Base-by-base conservation (phyloP, 2,329 filamentous ascomycete genomes). In the Thielaviopsis punctulata region DNA sequence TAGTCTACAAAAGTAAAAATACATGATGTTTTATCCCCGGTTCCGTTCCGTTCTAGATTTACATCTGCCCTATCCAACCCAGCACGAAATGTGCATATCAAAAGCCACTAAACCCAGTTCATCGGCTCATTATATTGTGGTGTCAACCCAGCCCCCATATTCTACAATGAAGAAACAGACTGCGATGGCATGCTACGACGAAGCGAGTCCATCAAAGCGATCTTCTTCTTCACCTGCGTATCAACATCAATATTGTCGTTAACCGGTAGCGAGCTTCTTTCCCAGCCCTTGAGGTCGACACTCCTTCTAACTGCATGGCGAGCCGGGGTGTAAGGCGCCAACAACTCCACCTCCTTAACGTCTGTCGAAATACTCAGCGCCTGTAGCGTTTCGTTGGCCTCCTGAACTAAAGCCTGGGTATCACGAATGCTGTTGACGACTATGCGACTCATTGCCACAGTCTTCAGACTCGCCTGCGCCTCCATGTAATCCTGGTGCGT, bases 401-500 rank as follows among this genome's bases (percentile, higher is more conserved):
- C 19, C 21, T 45, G 15, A 6, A 51, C 15, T 6, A 55, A 22
- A 12, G 18, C 21, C 22, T 55, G 53, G 13, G 45, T 19, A 23
- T 52, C 45, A 18, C 53, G 49, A 9, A 55, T 30, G 24, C 36
- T 22, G 10, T 46, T 45, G 18, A 30, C 23, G 9, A 49, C 30
- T 2, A 47, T 22, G 44, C 39, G 44, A n/a, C 25, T 43, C n/a
- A 36, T n/a, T 7, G 39, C 21, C 12, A 43, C 49, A 2, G 24
- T 4, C 45, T 48, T 44, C 18, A 55, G 21, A 23, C 39, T 45
- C 30, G 9, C 41, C 18, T 52, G 49, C 5, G 45, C 53, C 13
- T 52, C 53, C 22, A 52, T 7, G 19, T 52, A 55, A 25, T 55
- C 53, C 21, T 49, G 44, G 15, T 55, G 33, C n/a, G 53, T 55